Conservation (phyloP, 495 filamentous ascomycete species). For the Podospora appendiculata region DNA sequence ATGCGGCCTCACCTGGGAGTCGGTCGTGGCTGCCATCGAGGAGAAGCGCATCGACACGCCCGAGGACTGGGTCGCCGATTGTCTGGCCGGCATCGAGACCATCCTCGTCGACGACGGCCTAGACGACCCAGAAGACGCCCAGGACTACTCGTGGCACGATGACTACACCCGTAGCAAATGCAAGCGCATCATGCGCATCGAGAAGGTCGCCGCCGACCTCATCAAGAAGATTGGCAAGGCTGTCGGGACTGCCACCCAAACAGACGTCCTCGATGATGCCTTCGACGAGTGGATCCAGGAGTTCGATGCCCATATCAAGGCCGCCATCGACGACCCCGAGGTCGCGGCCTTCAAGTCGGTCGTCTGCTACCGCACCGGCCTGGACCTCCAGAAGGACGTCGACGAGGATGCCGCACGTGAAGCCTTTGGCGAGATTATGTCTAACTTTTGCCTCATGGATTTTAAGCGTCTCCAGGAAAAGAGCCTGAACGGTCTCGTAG, state of each 20-base stretch:
- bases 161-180: constrained; percentile 52
- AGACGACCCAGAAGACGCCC: constrained; percentile 44
- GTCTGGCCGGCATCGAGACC: constrained; percentile 67
- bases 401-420: constrained; percentile 14
- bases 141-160: constrained; percentile 63
- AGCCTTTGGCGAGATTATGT: constrained; percentile 21
- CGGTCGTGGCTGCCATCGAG: constrained; percentile 53
- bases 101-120: constrained; percentile 77
- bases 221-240: constrained; percentile 40
- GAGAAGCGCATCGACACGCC: constrained; percentile 47
- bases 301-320: constrained; percentile 37
- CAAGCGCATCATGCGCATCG: constrained; percentile 78
- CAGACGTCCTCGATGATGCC: constrained; percentile 18
- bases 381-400: constrained; percentile 42
- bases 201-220: constrained; percentile 61
- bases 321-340: constrained; percentile 51
- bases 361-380: constrained; percentile 75
- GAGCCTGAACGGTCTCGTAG: constrained; percentile 56
- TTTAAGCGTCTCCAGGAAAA: constrained; percentile 51
- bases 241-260: constrained; percentile 4
- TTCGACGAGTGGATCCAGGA: constrained; percentile 22
- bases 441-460: constrained; percentile 12
- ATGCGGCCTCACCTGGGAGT: constrained; percentile 53
- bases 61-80: constrained; percentile 51
- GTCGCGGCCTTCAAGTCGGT: constrained; percentile 83